Percentiles rank a stretch among this genome's conserved stretches.
These are phyloP conservation scores for Cutaneotrichosporon mucoides DNA, from an alignment of 1,284 basidiomycete genomes.

Conservation along the genomic window DNA sequence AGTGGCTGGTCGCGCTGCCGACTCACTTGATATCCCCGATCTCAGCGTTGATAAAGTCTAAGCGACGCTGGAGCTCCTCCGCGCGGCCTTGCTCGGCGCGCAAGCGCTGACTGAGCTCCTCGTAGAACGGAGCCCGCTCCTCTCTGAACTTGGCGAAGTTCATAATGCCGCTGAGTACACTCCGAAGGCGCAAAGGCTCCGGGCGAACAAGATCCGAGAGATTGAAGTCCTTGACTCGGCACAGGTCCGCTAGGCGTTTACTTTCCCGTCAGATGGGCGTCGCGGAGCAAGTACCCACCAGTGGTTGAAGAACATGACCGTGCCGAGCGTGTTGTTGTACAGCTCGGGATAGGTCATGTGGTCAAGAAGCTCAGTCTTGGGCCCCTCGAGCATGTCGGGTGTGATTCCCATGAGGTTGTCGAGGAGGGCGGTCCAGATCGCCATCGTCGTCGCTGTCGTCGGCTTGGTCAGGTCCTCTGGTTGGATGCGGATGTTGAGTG, in stretches of 20 bases:
- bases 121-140: slow-evolving; percentile 24
- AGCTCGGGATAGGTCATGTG: slow-evolving; percentile 56
- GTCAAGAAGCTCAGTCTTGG: slow-evolving; percentile 58
- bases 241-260: slow-evolving; percentile 58
- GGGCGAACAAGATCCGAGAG: slow-evolving; percentile 69
- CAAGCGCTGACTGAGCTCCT: slow-evolving; percentile 15
- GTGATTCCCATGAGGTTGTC: slow-evolving; percentile 65
- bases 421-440: slow-evolving; percentile 54
- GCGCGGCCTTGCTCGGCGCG: not conserved
- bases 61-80: slow-evolving; percentile 52
- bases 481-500: slow-evolving; percentile 52
- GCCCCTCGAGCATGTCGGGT: slow-evolving; percentile 59
- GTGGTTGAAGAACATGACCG: slow-evolving; percentile 64
- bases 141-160: slow-evolving; percentile 79
- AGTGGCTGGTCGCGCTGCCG: too few species aligned
- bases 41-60: slow-evolving; percentile 56
- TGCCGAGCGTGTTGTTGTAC: slow-evolving; percentile 57
- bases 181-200: slow-evolving; percentile 64
- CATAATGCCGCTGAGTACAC: slow-evolving; percentile 77
- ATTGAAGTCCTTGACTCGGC: slow-evolving; percentile 72
- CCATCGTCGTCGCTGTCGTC: slow-evolving; percentile 62
- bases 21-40: slow-evolving; percentile 64
- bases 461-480: slow-evolving; percentile 68
- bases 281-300: slow-evolving; percentile 57
- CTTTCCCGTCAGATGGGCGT: slow-evolving; percentile 34